A percentile compares a stretch with the other conserved stretches of the same genome.
phyloP scores from a whole-genome alignment of 139 green algal genomes.

The Nannochloris sp. region DNA sequence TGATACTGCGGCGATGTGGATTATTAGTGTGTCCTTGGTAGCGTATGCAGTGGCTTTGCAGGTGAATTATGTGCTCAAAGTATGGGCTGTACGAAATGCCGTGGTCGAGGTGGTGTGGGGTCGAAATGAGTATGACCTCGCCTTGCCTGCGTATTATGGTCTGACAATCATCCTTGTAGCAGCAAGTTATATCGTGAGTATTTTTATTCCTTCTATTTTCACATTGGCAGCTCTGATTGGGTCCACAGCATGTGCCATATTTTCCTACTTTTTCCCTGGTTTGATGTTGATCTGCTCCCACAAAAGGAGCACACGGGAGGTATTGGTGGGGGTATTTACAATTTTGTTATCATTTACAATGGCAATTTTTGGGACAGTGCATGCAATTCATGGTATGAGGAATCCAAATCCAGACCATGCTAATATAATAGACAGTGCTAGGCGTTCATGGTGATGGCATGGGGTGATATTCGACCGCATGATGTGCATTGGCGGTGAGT shows the following conservation, averaged over 20 bases:
- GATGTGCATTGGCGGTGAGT: not conserved
- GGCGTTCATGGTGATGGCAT: too few species aligned
- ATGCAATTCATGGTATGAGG: too few species aligned
- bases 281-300: not conserved
- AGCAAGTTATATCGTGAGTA: constrained; percentile 9
- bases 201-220: constrained; percentile 24
- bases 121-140: not conserved
- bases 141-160: not conserved
- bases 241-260: constrained; percentile 30
- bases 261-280: constrained; percentile 21
- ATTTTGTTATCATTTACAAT: too few species aligned
- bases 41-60: constrained; percentile 23
- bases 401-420: too few species aligned
- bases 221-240: constrained; percentile 16
- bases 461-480: not conserved
- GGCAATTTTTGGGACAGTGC: too few species aligned
- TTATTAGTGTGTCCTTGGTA: constrained; percentile 10
- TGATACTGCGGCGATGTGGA: not conserved
- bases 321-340: too few species aligned
- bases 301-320: too few species aligned
- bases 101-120: constrained; percentile 10
- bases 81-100: constrained; percentile 21
- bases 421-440: too few species aligned
- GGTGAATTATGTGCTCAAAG: constrained; percentile 34
- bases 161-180: constrained; percentile 12